Percentiles rank a stretch among this genome's conserved stretches.
Evolutionary conservation across 495 filamentous ascomycete species (phyloP).

Genomic region (Lophium mytilinum): DNA sequence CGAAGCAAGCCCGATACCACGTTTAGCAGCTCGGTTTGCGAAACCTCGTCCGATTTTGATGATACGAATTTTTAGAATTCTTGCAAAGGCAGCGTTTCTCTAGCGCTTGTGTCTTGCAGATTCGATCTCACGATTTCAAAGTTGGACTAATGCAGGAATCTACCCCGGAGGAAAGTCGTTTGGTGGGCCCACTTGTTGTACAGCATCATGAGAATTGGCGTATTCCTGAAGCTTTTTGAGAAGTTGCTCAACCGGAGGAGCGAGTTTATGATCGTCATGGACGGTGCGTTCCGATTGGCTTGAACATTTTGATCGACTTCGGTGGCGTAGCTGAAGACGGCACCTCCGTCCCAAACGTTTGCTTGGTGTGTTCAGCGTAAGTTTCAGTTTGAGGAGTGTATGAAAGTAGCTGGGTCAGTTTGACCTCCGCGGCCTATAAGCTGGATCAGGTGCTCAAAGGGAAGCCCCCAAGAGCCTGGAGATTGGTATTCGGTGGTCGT

Average conservation of each 20-base stretch:
- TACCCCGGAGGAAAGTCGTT: conserved; percentile 33
- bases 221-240: conserved; percentile 29
- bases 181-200: conserved; percentile 27
- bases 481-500: not conserved
- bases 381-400: not conserved
- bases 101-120: conserved; percentile 9
- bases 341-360: conserved; percentile 28
- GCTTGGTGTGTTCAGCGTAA: conserved; percentile 26
- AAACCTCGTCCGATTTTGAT: conserved; percentile 22
- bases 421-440: not conserved
- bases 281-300: conserved; percentile 15
- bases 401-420: not conserved
- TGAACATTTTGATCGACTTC: conserved; percentile 11
- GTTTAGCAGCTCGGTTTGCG: conserved; percentile 10
- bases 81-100: conserved; percentile 27
- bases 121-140: conserved; percentile 30
- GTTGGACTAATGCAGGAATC: conserved; percentile 32
- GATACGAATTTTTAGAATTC: conserved; percentile 22
- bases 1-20: no score
- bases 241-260: conserved; percentile 23
- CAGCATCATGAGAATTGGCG: conserved; percentile 29
- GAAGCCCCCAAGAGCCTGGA: not conserved
- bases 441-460: not conserved
- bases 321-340: conserved; percentile 26
- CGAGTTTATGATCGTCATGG: conserved; percentile 33